These are phyloP conservation scores for Pyricularia sp. DNA, from an alignment of 2,329 filamentous ascomycete species.

Conservation along the genomic window DNA sequence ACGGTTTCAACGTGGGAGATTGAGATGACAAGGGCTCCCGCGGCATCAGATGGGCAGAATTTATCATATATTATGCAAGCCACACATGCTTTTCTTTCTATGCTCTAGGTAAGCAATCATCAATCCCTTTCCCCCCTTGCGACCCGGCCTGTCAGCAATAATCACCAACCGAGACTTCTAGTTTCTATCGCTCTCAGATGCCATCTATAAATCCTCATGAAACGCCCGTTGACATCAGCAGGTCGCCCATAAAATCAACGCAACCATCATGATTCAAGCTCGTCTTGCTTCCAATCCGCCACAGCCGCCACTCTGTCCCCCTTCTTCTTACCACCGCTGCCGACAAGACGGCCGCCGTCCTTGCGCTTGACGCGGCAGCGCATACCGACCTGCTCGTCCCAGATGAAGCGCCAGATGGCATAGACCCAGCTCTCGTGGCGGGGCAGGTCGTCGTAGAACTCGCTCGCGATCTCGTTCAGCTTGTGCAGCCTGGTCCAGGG, in stretches of 20 bases:
- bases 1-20: background rate
- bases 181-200: background rate
- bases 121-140: background rate
- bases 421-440: conserved; percentile 81
- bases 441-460: conserved; percentile 86
- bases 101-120: background rate
- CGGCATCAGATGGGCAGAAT: background rate
- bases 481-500: conserved; percentile 80
- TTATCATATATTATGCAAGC: background rate
- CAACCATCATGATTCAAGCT: conserved; percentile 46
- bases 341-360: conserved; percentile 54
- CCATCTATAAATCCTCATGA: background rate
- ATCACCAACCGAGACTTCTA: background rate
- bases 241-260: background rate
- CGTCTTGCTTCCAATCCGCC: conserved; percentile 51
- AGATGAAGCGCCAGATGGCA: conserved; percentile 92
- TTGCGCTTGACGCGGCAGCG: conserved; percentile 88
- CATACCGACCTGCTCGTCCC: conserved; percentile 78
- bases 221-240: background rate
- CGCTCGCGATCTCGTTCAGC: conserved; percentile 66
- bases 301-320: conserved; percentile 22
- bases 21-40: background rate
- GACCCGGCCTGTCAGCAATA: background rate
- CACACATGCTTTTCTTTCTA: background rate
- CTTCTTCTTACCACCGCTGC: conserved; percentile 19